Evolutionary conservation across 148 eudicot genomes (phyloP).

Genomic region (Rhododendron ovatum): DNA sequence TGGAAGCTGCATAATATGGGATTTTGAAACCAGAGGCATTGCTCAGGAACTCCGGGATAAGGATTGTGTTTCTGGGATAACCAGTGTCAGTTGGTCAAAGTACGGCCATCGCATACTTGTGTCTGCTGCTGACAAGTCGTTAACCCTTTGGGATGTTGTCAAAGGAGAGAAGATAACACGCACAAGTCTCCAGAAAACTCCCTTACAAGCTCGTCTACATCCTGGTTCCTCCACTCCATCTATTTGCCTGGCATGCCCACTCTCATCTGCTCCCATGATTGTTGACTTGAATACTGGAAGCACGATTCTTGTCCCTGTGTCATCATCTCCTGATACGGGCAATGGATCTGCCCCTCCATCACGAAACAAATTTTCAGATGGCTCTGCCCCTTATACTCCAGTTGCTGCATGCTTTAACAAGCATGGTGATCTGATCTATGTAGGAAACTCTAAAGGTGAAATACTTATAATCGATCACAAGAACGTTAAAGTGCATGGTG

Average conservation of each 20-base stretch:
- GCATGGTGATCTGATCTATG: slow-evolving; percentile 84
- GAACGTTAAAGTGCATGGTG: slow-evolving; percentile 44
- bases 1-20: slow-evolving; percentile 95
- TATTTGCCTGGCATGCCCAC: slow-evolving; percentile 77
- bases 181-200: slow-evolving; percentile 59
- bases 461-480: slow-evolving; percentile 71
- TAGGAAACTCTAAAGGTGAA: slow-evolving; percentile 93
- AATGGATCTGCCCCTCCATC: slow-evolving; percentile 46
- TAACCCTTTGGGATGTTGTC: slow-evolving; percentile 90
- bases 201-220: slow-evolving; percentile 78
- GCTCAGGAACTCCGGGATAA: slow-evolving; percentile 74
- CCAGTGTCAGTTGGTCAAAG: slow-evolving; percentile 96
- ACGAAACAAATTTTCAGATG: slow-evolving; percentile 73
- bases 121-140: slow-evolving; percentile 82
- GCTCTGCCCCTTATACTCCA: slow-evolving; percentile 68
- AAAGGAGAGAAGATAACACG: slow-evolving; percentile 69
- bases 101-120: slow-evolving; percentile 78
- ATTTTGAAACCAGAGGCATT: slow-evolving; percentile 79
- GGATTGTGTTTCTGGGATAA: slow-evolving; percentile 67
- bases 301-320: slow-evolving; percentile 62
- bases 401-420: slow-evolving; percentile 85
- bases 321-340: slow-evolving; percentile 54
- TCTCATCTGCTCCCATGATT: slow-evolving; percentile 83
- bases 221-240: slow-evolving; percentile 80
- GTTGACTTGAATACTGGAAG: slow-evolving; percentile 55